These are phyloP conservation scores for Thozetella sp. DNA, from an alignment of 495 filamentous ascomycete species.

Conservation along the genomic window DNA sequence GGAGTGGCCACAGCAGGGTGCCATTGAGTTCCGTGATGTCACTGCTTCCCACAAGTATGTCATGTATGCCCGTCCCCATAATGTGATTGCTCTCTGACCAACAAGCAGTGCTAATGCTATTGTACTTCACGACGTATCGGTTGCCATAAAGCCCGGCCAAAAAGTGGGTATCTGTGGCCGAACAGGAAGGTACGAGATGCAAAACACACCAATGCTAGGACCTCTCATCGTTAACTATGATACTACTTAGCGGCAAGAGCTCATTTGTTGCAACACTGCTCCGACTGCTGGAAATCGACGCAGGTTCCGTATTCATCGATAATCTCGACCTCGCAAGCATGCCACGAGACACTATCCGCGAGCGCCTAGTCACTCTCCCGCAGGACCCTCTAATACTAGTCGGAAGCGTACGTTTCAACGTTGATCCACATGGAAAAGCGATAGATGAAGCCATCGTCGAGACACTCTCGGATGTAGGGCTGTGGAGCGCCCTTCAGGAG, in stretches of 20 bases:
- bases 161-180: conserved; percentile 33
- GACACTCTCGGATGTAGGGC: conserved; percentile 34
- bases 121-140: conserved; percentile 28
- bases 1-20: conserved; percentile 34
- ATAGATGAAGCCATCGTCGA: conserved; percentile 34
- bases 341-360: conserved; percentile 27
- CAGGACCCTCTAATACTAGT: conserved; percentile 45
- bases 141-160: conserved; percentile 36
- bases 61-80: not conserved
- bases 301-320: conserved; percentile 33
- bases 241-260: conserved; percentile 35
- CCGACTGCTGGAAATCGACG: conserved; percentile 26
- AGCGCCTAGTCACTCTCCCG: conserved; percentile 39
- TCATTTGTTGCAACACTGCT: conserved; percentile 35
- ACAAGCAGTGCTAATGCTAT: conserved; percentile 9
- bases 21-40: conserved; percentile 35
- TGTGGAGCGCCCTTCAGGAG: conserved; percentile 36
- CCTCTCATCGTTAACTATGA: not conserved
- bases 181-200: conserved; percentile 15
- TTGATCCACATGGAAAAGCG: conserved; percentile 34
- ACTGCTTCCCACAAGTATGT: conserved; percentile 30
- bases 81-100: not conserved
- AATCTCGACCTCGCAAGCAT: conserved; percentile 30
- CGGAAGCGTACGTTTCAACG: conserved; percentile 46
- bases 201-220: not conserved